Base-by-base conservation (phyloP, 2,329 filamentous ascomycete species). In the Aspergillus pseudoterreus region DNA sequence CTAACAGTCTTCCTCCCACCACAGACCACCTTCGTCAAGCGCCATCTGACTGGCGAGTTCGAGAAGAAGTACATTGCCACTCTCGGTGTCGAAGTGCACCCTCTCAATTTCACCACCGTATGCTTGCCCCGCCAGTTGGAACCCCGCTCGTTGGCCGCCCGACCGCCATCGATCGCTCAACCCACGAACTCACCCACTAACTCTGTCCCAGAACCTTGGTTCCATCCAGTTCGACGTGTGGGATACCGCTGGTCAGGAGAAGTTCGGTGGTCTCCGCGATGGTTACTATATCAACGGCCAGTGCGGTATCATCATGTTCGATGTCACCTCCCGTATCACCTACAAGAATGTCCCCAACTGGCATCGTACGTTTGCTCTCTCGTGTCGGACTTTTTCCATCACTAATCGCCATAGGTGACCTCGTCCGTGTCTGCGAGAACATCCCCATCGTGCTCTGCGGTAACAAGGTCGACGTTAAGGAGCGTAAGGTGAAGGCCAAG, bases 321-420 rank as follows among this genome's bases (percentile, higher is more conserved):
- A 99, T 78, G 92, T 99, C 63, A 97, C 94, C 60, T 96, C 92
- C 65, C 90, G 94, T 73, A 97, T 99, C 76, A 99, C 94, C 76
- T 99, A 99, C 88, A 99, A 99, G 88, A 99, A 99, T 82, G 94
- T 99, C 61, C 94, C 94, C 80, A 97, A 97, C 88, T 99, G 94
- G 94, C 94, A 99, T 80, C 94, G 94, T 96, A 86, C 75, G 90
- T 85, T 55, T 54, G n/a, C 42, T 4, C 12, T 6, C 27, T 14
- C 2, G 17, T 33, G 47, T 46, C 2, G 8, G 2, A 4, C 36
- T 45, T 50, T 17, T 49, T 24, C 35, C 11, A 32, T 19, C 63
- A 30, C 62, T 48, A 17, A 50, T 21, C 10, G 35, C 35, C 14
- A 38, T n/a, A 96, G 91, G 92, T 82, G 94, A 99, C 72, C 86